Base-by-base conservation (phyloP, 73 alveolate species). In the Tetrahymena malaccensis region DNA sequence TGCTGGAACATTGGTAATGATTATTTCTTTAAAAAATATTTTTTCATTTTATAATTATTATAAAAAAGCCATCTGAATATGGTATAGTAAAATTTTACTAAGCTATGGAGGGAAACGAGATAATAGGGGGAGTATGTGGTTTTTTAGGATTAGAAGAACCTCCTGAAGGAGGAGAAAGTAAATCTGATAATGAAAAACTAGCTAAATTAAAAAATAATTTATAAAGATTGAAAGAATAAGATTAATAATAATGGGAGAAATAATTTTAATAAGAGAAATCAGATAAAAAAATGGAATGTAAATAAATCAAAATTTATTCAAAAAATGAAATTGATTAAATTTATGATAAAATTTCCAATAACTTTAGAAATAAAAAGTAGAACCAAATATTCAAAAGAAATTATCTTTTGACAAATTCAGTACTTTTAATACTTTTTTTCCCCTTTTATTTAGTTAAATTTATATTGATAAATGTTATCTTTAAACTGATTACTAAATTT, bases 121-220 rank as follows among this genome's bases (percentile, higher is more conserved):
- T 34, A 35, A 13, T 95, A 50, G 97, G 96, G 0, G 97, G 97
- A 12, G 96, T 93, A 0, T 95, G 97, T 95, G 97, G 97, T 15
- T 55, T 93, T 35, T 55, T 95, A 89, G 84, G 95, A 31, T 55
- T 95, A n/a, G 95, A 85, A 85, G 96, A 95, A 34, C 95, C 93
- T 11, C 40, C 25, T 8, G 58, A 57, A 31, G 44, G n/a, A 11
- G 70, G 37, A 12, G 16, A 58, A 58, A 58, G 38, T 58, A 31
- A 58, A n/a, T 58, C 58, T 4, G 58, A 58, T n/a, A 58, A 58
- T 37, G 43, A 37, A 4, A 37, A 37, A 37, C 7, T 37, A 37
- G 43, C 3, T 4, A 37, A 37, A 37, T 37, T 37, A 37, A 37
- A 37, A 37, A 37, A 37, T 3, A 37, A 37, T 37, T 37, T 37